Evolutionary conservation across 345 rosid genomes (phyloP).

Genomic region (Barbarea vulgaris): DNA sequence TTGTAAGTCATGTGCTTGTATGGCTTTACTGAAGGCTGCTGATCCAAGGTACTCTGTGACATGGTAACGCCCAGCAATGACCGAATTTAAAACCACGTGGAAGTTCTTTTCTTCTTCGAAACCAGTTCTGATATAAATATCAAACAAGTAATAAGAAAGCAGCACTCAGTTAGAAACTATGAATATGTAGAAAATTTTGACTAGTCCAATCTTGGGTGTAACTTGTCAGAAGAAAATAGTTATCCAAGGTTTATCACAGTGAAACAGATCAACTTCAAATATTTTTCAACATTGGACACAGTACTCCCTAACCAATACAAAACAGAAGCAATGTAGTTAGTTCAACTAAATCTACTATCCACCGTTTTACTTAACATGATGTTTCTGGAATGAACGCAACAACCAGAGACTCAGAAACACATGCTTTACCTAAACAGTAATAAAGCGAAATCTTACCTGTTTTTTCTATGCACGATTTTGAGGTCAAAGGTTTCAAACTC

Average conservation of each 20-base stretch:
- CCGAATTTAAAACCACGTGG: conserved; percentile 91
- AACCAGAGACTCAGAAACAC: not conserved
- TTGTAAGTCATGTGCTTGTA: conserved; percentile 98
- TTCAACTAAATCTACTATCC: not conserved
- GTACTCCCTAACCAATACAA: conserved; percentile 14
- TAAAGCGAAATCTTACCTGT: conserved; percentile 62
- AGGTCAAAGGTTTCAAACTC: conserved; percentile 98
- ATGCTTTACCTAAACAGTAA: conserved; percentile 6
- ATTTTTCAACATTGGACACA: not conserved
- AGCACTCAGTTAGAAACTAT: conserved; percentile 6
- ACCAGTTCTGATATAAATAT: conserved; percentile 78
- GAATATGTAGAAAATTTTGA: not conserved
- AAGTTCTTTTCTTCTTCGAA: conserved; percentile 99
- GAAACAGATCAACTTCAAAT: not conserved
- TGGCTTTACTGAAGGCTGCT: conserved; percentile 99
- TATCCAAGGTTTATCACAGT: not conserved
- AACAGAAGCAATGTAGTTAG: not conserved
- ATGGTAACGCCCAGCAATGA: conserved; percentile 96
- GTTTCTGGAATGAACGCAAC: not conserved
- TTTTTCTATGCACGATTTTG: conserved; percentile 95
- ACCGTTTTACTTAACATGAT: not conserved
- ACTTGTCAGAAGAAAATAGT: not conserved
- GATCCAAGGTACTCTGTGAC: conserved; percentile 99
- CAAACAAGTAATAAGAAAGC: conserved; percentile 21
- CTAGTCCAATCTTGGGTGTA: conserved; percentile 10